These are phyloP conservation scores for Tylopilus plumbeoviolaceoides DNA, from an alignment of 768 basidiomycete genomes.

Conservation along the genomic window DNA sequence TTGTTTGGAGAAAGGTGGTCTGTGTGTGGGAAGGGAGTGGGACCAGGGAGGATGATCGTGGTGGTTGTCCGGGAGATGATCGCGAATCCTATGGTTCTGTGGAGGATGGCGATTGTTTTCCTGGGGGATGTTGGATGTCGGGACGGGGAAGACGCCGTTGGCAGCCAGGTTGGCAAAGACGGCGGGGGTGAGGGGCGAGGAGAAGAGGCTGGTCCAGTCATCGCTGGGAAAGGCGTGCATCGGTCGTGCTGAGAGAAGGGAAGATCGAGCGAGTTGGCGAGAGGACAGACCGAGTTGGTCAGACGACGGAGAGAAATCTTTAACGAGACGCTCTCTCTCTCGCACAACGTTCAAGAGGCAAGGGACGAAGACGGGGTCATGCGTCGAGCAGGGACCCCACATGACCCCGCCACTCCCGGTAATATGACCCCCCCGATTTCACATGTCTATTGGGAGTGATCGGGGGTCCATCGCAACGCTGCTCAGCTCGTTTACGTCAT, in stretches of 20 bases:
- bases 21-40: conserved; percentile 21
- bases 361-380: not conserved
- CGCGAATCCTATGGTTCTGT: conserved; percentile 3
- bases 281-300: too few species aligned
- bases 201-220: conserved; percentile 58
- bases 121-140: conserved; percentile 14
- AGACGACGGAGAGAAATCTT: too few species aligned
- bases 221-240: conserved; percentile 26
- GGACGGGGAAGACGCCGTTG: conserved; percentile 49
- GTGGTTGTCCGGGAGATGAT: conserved; percentile 14
- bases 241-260: conserved; percentile 1
- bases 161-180: conserved; percentile 60
- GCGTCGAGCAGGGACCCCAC: conserved; percentile 18
- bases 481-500: too few species aligned
- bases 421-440: conserved; percentile 24
- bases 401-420: not conserved
- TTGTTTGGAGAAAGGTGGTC: conserved; percentile 29
- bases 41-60: conserved; percentile 29
- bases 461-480: conserved; percentile 24
- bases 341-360: not conserved
- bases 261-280: not conserved
- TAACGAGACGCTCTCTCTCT: too few species aligned
- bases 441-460: conserved; percentile 19
- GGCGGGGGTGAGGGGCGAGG: conserved; percentile 57
- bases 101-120: conserved; percentile 30